Evolutionary conservation across 305 asterid genomes (phyloP).

Genomic region (Solanum aculeatissimum): DNA sequence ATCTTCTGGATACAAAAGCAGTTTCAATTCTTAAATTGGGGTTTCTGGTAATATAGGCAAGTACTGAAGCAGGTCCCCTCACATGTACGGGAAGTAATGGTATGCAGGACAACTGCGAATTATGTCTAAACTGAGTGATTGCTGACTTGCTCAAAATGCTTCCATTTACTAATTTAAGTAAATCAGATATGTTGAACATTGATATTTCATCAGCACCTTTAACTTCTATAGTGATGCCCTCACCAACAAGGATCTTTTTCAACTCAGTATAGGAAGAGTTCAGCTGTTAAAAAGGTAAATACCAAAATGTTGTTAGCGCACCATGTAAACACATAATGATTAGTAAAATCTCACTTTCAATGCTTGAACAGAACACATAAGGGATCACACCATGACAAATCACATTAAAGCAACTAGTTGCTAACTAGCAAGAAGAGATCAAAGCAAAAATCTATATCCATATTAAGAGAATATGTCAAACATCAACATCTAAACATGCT

Average conservation of each 20-base stretch:
- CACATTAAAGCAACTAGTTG: background rate
- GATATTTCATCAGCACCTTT: slow-evolving; percentile 59
- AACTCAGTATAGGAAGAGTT: slow-evolving; percentile 43
- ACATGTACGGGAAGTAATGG: slow-evolving; percentile 39
- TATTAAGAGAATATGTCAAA: background rate
- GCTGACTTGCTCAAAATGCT: slow-evolving; percentile 9
- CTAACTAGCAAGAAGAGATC: background rate
- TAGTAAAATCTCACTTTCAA: background rate
- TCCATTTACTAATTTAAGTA: slow-evolving; percentile 14
- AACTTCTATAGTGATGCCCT: slow-evolving; percentile 69
- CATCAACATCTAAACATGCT: background rate
- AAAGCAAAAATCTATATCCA: background rate
- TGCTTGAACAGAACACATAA: background rate
- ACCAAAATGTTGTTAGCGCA: slow-evolving; percentile 2
- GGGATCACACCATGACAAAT: background rate
- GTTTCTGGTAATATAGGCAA: slow-evolving; percentile 41
- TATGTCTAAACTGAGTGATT: slow-evolving; percentile 6
- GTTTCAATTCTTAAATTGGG: slow-evolving; percentile 36
- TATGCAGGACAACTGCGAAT: slow-evolving; percentile 31
- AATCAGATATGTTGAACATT: slow-evolving; percentile 23
- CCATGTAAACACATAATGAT: background rate
- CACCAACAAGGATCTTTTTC: slow-evolving; percentile 50
- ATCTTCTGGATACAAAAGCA: slow-evolving; percentile 15
- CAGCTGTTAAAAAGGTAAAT: slow-evolving; percentile 25
- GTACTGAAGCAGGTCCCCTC: slow-evolving; percentile 48